Conservation (phyloP, 225 moss, liverwort and hornwort species). For the Neckera pumila region DNA sequence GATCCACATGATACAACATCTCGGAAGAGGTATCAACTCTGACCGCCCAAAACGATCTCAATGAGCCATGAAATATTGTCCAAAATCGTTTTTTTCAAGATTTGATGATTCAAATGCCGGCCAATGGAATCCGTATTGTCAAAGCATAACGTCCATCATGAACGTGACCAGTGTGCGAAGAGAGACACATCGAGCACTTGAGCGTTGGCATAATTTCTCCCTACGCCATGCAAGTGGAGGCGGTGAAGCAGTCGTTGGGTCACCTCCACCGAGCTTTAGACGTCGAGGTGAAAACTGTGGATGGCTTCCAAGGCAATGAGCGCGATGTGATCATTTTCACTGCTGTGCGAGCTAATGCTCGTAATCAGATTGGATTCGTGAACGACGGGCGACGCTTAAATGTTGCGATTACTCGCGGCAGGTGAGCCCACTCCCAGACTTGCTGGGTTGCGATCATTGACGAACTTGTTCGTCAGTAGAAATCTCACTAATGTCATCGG, state of each 20-base stretch:
- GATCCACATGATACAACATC: not conserved
- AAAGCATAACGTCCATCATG: not conserved
- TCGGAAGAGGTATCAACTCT: not conserved
- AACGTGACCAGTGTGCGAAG: not conserved
- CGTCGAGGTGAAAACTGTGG: constrained; percentile 4
- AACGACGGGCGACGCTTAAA: constrained; percentile 1
- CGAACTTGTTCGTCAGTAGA: not conserved
- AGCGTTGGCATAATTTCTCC: constrained; percentile 14
- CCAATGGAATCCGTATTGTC: not conserved
- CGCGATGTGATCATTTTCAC: constrained; percentile 15
- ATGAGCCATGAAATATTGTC: not conserved
- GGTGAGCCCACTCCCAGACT: not conserved
- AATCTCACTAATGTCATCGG: not conserved
- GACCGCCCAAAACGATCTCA: not conserved
- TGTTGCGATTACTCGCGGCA: constrained; percentile 9
- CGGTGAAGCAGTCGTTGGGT: not conserved
- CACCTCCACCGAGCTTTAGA: not conserved
- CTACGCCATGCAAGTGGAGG: constrained; percentile 11
- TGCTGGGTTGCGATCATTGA: not conserved
- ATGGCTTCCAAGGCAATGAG: constrained; percentile 25
- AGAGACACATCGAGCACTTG: not conserved
- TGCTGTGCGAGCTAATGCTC: not conserved
- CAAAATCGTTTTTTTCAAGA: not conserved
- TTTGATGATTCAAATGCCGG: not conserved
- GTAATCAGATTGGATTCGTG: not conserved